Conservation (phyloP, 2,329 filamentous ascomycete species). For the Ustilaginoidea virens region DNA sequence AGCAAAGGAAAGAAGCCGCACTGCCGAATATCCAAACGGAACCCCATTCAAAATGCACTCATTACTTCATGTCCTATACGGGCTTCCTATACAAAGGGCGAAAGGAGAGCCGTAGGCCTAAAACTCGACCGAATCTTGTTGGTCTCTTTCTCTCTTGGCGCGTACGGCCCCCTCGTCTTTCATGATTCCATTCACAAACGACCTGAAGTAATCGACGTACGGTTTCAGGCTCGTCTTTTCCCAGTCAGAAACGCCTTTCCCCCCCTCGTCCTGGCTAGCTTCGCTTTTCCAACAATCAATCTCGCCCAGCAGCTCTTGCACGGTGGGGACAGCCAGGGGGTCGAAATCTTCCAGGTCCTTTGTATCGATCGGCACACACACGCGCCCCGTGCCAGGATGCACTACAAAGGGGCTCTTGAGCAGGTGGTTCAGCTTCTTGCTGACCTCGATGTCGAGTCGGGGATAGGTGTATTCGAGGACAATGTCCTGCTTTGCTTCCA, state of each 20-base stretch:
- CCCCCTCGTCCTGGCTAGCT: constrained; percentile 21
- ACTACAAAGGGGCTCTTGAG: constrained; percentile 95
- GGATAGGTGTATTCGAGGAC: constrained; percentile 97
- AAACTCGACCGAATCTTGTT: constrained; percentile 37
- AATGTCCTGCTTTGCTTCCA: constrained; percentile 89
- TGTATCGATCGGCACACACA: constrained; percentile 89
- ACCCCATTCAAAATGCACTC: too few species aligned
- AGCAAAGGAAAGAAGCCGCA: too few species aligned
- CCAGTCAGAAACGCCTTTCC: constrained; percentile 55
- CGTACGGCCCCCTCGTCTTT: constrained; percentile 52
- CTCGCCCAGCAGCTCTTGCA: constrained; percentile 64
- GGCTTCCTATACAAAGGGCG: too few species aligned
- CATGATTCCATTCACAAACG: constrained; percentile 63
- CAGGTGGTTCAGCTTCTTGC: constrained; percentile 95
- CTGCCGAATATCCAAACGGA: too few species aligned
- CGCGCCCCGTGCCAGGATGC: constrained; percentile 82
- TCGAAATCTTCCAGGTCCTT: constrained; percentile 64
- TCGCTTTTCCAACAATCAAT: constrained; percentile 64
- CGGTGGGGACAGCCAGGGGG: constrained; percentile 76
- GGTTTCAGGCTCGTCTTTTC: constrained; percentile 93
- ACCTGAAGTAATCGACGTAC: constrained; percentile 79
- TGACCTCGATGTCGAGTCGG: constrained; percentile 89
- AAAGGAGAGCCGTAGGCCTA: too few species aligned
- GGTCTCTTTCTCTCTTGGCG: constrained; percentile 42
- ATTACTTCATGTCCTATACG: too few species aligned